A percentile compares a stretch with the other conserved stretches of the same genome.
phyloP scores from a whole-genome alignment of 805 yeast genomes.

The Metschnikowia lunata region DNA sequence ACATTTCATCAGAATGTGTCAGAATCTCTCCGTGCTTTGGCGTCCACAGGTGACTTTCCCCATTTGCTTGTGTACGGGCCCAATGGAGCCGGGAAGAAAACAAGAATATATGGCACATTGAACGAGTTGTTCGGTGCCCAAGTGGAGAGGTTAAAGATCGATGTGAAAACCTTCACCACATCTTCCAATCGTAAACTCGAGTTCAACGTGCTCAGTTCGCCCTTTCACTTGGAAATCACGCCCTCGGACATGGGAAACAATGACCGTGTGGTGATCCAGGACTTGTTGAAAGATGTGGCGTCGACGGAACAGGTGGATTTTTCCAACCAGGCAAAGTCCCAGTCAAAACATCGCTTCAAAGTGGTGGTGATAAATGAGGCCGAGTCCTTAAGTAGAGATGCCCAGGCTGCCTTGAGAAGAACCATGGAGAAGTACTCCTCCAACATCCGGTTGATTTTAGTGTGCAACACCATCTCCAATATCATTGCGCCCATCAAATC shows the following conservation, averaged over 20 bases:
- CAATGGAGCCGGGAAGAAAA: constrained; percentile 95
- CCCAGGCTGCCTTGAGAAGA: constrained; percentile 92
- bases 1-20: constrained; percentile 68
- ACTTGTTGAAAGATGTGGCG: constrained; percentile 87
- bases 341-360: constrained; percentile 54
- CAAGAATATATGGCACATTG: constrained; percentile 78
- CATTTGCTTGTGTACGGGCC: constrained; percentile 93
- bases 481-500: constrained; percentile 93
- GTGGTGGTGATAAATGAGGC: constrained; percentile 89
- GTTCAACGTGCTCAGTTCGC: constrained; percentile 87
- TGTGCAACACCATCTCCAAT: constrained; percentile 86
- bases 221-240: constrained; percentile 88
- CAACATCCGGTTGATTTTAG: constrained; percentile 75
- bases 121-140: constrained; percentile 78
- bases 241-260: constrained; percentile 96
- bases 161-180: constrained; percentile 78
- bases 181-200: constrained; percentile 75
- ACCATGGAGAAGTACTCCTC: constrained; percentile 94
- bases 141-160: constrained; percentile 77
- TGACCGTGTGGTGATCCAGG: constrained; percentile 93
- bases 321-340: constrained; percentile 39
- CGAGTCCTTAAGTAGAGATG: constrained; percentile 83
- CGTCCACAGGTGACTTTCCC: constrained; percentile 80
- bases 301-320: constrained; percentile 94
- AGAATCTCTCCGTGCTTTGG: constrained; percentile 54